These are phyloP conservation scores for Nicotiana tabacum DNA, from an alignment of 257 asterid genomes.

Conservation along the genomic window DNA sequence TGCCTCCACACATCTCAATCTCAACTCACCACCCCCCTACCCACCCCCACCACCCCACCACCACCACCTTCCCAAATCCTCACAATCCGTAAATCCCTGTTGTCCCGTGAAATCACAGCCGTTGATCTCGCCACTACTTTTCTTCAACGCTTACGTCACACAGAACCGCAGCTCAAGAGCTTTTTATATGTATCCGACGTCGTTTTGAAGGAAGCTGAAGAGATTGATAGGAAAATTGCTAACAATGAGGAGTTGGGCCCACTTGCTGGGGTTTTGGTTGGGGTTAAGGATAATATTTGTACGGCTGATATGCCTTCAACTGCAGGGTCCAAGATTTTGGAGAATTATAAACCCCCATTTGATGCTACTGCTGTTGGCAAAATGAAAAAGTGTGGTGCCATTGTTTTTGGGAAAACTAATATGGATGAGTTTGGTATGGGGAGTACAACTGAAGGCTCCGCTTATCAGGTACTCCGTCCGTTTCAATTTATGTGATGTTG, in stretches of 20 bases:
- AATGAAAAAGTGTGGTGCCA: conserved; percentile 73
- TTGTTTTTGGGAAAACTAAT: conserved; percentile 87
- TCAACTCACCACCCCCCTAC: conserved; percentile 17
- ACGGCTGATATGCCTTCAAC: conserved; percentile 85
- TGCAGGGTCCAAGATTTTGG: conserved; percentile 83
- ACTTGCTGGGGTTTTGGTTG: conserved; percentile 78
- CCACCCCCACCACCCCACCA: conserved; percentile 21
- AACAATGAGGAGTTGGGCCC: conserved; percentile 64
- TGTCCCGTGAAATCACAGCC: conserved; percentile 66
- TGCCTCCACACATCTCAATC: conserved; percentile 41
- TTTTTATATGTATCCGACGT: conserved; percentile 64
- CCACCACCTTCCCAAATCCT: conserved; percentile 65
- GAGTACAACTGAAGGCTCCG: conserved; percentile 90
- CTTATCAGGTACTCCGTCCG: conserved; percentile 45
- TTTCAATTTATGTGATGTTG: no score
- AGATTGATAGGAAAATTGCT: conserved; percentile 54
- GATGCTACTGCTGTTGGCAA: conserved; percentile 90
- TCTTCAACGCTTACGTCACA: conserved; percentile 63
- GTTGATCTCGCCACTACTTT: conserved; percentile 63
- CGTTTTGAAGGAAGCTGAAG: conserved; percentile 63
- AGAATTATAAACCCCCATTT: conserved; percentile 71
- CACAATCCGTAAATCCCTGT: conserved; percentile 64
- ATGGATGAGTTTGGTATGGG: conserved; percentile 99
- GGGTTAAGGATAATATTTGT: conserved; percentile 90
- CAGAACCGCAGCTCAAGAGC: conserved; percentile 74